Base-by-base conservation (phyloP, 2,329 filamentous ascomycete genomes). In the Talaromyces sp. region DNA sequence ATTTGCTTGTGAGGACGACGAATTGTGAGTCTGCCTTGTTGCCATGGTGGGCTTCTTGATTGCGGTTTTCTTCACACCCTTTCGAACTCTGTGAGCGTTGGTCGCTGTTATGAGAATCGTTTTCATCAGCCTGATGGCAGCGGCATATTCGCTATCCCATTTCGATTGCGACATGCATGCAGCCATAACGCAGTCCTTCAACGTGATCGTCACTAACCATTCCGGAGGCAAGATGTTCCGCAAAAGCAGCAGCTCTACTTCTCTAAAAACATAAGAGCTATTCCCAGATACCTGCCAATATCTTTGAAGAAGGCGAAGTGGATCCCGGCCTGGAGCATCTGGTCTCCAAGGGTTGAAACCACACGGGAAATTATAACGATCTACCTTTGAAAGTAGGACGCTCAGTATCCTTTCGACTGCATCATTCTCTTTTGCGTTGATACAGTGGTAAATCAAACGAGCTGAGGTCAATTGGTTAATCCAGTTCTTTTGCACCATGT, bases 151-250 rank as follows among this genome's bases (percentile, higher is more conserved):
- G 7, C 65, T 59, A 61, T 76, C 74, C n/a, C 70, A 69, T n/a
- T 63, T 69, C 3, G 75, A 75, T 52, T 77, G 67, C 31, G 76
- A 77, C 40, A 71, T 69, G 12, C 75, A 74, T 6, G 77, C 77
- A 23, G 69, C 66, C 37, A 71, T 69, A 67, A 78, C 68, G 63
- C 72, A 76, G 6, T 65, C 64, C 48, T 73, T 77, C 74, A 76
- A 76, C 14, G 66, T 62, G 18, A 66, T 72, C 14, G 76, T 78
- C 44, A 76, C 75, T 71, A 78, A 73, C 75, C 77, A 78, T 63
- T 78, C 74, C 16, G 72, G 67, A 11, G 76, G 75, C 12, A 79
- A 21, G 4, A 67, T 67, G 6, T 70, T 67, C 21, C 72, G 69
- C n/a, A 64, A 42, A 35, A 78, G 67, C 58, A 78, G 72, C 39